Conservation (phyloP, 371 early-diverging fungal species). For the Choanephora cucurbitarum region DNA sequence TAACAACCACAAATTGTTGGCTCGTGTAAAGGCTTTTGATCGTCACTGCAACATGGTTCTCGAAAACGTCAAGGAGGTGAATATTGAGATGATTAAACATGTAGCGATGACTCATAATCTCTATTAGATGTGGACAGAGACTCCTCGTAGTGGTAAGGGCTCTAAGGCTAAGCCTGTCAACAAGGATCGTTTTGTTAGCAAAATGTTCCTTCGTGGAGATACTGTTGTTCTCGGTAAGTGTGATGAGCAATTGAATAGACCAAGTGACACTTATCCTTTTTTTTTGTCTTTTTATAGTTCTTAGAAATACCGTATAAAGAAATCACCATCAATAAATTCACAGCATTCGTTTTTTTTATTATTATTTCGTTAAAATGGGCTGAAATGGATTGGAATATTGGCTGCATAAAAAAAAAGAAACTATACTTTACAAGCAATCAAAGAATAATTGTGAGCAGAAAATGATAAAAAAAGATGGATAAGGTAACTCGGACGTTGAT, state of each 20-base stretch:
- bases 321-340: conserved; percentile 8
- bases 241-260: neutral
- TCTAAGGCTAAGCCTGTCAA: conserved; percentile 93
- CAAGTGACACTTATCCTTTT: neutral
- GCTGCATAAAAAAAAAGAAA: neutral
- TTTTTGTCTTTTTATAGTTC: conserved; percentile 17
- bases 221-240: conserved; percentile 84
- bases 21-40: conserved; percentile 98
- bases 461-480: neutral
- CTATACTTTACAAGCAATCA: too few species aligned
- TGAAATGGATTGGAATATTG: too few species aligned
- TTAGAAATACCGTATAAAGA: conserved; percentile 44
- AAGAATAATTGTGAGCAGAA: too few species aligned
- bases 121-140: conserved; percentile 94
- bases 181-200: conserved; percentile 97
- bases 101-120: neutral
- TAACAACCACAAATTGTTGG: conserved; percentile 96
- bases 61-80: conserved; percentile 97
- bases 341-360: neutral
- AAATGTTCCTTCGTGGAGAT: conserved; percentile 98
- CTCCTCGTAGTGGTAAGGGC: conserved; percentile 88
- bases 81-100: too few species aligned
- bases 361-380: too few species aligned
- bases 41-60: conserved; percentile 99
- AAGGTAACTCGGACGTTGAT: neutral